phyloP scores from a whole-genome alignment of 768 basidiomycete genomes.

The Mycena maculata region DNA sequence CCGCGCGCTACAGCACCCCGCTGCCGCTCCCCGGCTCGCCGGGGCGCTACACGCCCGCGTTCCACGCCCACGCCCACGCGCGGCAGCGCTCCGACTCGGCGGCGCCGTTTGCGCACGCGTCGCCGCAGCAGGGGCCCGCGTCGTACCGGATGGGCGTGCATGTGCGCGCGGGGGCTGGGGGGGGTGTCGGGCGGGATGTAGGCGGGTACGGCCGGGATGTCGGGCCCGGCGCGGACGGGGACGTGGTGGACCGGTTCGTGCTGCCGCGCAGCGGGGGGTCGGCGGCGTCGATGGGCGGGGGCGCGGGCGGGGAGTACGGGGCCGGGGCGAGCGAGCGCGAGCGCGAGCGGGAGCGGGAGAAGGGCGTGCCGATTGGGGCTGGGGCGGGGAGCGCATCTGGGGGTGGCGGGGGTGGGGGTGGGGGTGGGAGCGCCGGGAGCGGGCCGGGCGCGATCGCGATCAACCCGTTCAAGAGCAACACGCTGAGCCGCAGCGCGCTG shows the following conservation, averaged over 20 bases:
- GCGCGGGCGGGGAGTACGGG: conserved; percentile 8
- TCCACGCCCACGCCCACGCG: conserved; percentile 19
- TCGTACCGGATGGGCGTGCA: conserved; percentile 34
- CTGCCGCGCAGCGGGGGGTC: conserved; percentile 26
- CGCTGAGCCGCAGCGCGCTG: conserved; percentile 35
- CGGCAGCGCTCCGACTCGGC: conserved; percentile 14
- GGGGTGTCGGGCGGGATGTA: conserved; percentile 14
- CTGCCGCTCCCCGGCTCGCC: conserved; percentile 19
- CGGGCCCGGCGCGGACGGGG: no score
- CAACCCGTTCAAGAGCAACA: conserved; percentile 47
- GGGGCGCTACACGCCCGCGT: conserved; percentile 5
- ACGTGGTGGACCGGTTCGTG: conserved; percentile 31
- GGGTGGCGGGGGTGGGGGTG: neutral
- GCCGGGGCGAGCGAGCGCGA: conserved; percentile 28
- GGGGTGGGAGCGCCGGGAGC: conserved; percentile 13
- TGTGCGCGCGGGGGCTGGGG: neutral
- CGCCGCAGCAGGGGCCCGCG: neutral
- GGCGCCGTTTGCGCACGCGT: neutral
- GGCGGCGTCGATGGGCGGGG: neutral
- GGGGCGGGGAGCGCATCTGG: neutral
- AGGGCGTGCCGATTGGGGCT: conserved; percentile 29
- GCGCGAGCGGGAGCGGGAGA: conserved; percentile 32
- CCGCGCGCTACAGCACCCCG: conserved; percentile 14
- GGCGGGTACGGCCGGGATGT: no score
- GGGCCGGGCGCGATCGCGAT: conserved; percentile 24